Percentiles rank a stretch among this genome's conserved stretches.
phyloP scores from a whole-genome alignment of 371 early-diverging fungal species.

The Aphelidium insulamus region DNA sequence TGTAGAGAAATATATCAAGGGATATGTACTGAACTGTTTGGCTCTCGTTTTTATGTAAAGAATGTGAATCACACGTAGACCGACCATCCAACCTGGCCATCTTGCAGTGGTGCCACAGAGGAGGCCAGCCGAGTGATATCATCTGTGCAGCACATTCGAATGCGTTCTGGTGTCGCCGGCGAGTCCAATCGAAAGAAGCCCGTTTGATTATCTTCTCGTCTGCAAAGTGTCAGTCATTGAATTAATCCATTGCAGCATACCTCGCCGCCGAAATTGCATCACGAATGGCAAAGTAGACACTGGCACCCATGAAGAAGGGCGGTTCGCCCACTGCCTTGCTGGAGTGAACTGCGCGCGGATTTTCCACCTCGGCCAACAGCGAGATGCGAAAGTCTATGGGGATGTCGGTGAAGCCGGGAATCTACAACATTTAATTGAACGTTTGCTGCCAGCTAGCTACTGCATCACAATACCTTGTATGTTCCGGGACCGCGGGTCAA shows the following conservation, averaged over 20 bases:
- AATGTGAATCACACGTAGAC: too few relatives aligned
- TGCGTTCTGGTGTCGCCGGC: constrained; percentile 44
- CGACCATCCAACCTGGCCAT: too few relatives aligned
- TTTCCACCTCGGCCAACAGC: constrained; percentile 28
- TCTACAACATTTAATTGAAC: too few relatives aligned
- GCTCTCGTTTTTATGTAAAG: too few relatives aligned
- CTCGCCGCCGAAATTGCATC: constrained; percentile 40
- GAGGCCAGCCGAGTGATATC: too few relatives aligned
- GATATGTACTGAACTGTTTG: too few relatives aligned
- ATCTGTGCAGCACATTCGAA: constrained; percentile 39
- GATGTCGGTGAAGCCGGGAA: constrained; percentile 48
- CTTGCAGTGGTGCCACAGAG: too few relatives aligned
- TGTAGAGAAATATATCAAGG: too few relatives aligned
- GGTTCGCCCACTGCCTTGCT: constrained; percentile 67
- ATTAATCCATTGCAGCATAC: too few relatives aligned
- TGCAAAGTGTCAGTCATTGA: too few relatives aligned
- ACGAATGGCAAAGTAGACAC: constrained; percentile 44
- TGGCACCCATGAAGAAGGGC: constrained; percentile 46
- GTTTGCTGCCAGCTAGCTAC: too few relatives aligned
- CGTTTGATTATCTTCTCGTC: constrained; percentile 11
- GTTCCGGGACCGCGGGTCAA: constrained; percentile 50
- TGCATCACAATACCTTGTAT: too few relatives aligned
- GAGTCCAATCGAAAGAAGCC: constrained; percentile 22
- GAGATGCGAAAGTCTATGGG: constrained; percentile 43
- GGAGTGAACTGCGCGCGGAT: constrained; percentile 39